Conservation (phyloP, 2,329 filamentous ascomycete genomes). For the Emmonsiellopsis sp. region DNA sequence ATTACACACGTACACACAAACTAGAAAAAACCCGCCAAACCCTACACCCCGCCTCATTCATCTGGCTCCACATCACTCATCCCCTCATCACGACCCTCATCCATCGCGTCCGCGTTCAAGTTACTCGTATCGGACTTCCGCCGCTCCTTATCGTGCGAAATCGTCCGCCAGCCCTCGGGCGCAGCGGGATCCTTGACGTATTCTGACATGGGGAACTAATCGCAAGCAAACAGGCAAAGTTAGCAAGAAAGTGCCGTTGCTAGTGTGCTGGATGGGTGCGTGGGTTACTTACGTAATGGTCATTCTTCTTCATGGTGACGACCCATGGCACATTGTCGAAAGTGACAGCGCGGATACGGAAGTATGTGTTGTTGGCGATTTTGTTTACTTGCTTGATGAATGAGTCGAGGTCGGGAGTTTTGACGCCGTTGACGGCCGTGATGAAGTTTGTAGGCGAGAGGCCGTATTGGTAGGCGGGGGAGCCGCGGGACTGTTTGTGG, state of each 20-base stretch:
- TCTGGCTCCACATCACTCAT: slow-evolving; percentile 32
- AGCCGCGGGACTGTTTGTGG: slow-evolving; percentile 55
- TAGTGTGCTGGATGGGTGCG: neutral
- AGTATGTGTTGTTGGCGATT: slow-evolving; percentile 96
- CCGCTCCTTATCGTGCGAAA: slow-evolving; percentile 39
- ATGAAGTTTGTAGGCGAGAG: slow-evolving; percentile 96
- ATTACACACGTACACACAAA: too few species aligned
- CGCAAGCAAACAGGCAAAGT: neutral
- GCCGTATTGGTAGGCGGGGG: slow-evolving; percentile 79
- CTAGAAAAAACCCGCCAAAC: too few species aligned
- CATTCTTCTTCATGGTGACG: slow-evolving; percentile 99
- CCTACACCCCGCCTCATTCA: neutral
- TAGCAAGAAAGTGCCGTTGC: neutral
- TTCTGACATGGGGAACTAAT: slow-evolving; percentile 54
- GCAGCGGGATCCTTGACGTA: slow-evolving; percentile 48
- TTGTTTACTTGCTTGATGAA: slow-evolving; percentile 75
- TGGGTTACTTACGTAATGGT: slow-evolving; percentile 61
- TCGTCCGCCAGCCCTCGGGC: slow-evolving; percentile 47
- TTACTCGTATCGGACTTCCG: slow-evolving; percentile 31
- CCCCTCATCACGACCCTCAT: slow-evolving; percentile 28
- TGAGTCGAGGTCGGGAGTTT: slow-evolving; percentile 69
- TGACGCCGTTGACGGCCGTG: slow-evolving; percentile 83
- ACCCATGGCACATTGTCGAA: slow-evolving; percentile 99
- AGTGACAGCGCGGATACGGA: slow-evolving; percentile 92
- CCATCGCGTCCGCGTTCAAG: slow-evolving; percentile 39